These are phyloP conservation scores for Mycogone perniciosa DNA, from an alignment of 2,329 filamentous ascomycete species.

Conservation along the genomic window DNA sequence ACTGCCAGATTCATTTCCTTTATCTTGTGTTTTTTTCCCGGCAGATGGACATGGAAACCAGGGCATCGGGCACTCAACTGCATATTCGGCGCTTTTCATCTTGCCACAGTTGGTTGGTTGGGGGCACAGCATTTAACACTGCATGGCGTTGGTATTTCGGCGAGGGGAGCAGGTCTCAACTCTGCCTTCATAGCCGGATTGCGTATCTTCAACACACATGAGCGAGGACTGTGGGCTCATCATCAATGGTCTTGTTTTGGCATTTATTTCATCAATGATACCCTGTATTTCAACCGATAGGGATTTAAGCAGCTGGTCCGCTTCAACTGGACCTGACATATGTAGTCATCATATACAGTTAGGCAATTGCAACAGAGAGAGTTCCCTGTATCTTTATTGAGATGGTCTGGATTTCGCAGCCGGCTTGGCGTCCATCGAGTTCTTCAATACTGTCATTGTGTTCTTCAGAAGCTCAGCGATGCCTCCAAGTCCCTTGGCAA, in stretches of 20 bases:
- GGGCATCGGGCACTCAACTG: conserved; percentile 26
- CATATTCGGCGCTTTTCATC: conserved; percentile 21
- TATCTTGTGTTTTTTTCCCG: conserved; percentile 1
- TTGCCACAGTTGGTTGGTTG: conserved; percentile 10
- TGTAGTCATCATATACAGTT: conserved; percentile 3
- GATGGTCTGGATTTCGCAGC: conserved; percentile 17
- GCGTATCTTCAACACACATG: conserved; percentile 23
- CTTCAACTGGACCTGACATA: conserved; percentile 12
- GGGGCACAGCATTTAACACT: conserved; percentile 20
- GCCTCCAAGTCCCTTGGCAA: conserved; percentile 56
- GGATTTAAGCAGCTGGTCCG: conserved; percentile 9
- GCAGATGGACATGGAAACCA: neutral
- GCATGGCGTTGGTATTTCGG: conserved; percentile 17
- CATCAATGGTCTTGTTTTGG: conserved; percentile 8
- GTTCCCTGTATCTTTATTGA: conserved; percentile 2
- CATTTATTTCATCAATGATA: conserved; percentile 25
- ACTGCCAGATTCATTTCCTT: neutral
- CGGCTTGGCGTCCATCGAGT: conserved; percentile 30
- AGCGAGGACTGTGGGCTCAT: conserved; percentile 4
- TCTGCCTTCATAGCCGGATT: conserved; percentile 20
- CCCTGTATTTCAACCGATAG: conserved; percentile 31
- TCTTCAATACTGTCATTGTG: conserved; percentile 70
- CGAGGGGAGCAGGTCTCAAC: conserved; percentile 26
- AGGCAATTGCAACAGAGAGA: neutral
- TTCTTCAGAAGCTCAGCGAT: conserved; percentile 69